Evolutionary conservation across 257 asterid species (phyloP), one percentile per base, ranked within the genome.

Genomic region (Galeopsis tetrahit): DNA sequence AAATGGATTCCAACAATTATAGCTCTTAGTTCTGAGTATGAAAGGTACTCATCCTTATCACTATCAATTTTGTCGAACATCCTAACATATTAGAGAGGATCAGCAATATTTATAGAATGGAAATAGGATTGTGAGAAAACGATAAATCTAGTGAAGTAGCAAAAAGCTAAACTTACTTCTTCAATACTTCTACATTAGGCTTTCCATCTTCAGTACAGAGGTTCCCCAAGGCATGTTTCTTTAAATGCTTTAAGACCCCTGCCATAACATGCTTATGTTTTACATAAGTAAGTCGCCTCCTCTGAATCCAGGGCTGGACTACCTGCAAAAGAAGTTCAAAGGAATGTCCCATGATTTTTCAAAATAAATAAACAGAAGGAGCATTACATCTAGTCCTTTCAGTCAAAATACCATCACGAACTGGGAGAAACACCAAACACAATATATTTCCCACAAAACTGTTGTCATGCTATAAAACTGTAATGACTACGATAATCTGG

Each of bases 241-340:
- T 86, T 36, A 91, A 75, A 67, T 89, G 85, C 83, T 72, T 80
- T 69, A 94, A 69, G 72, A 94, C 73, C 56, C 97, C 99, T 33
- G 99, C 85, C 35, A 88, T 86, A 77, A 94, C 82, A 81, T 85
- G 97, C 80, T 87, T 94, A 74, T 91, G 97, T 79, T 89, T 88
- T 61, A 84, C 86, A 68, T 42, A 94, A 57, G 80, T 85, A 73
- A 94, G 85, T 49, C 84, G 80, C 60, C 99, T 84, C 80, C 75
- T 85, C 78, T 94, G 99, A 65, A 94, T 80, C 97, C 88, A 77
- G 9, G 99, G 99, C 71, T 89, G 96, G 73, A 91, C 86, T 34
- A 89, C 87, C 95, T 88, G 85, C 64, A 77, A 40, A 39, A 71
- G 21, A 78, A 72, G 71, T 80, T 62, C 4, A 4, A 55, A 52